Conservation (phyloP, 2,329 filamentous ascomycete species). For the Exserohilum rostratum region DNA sequence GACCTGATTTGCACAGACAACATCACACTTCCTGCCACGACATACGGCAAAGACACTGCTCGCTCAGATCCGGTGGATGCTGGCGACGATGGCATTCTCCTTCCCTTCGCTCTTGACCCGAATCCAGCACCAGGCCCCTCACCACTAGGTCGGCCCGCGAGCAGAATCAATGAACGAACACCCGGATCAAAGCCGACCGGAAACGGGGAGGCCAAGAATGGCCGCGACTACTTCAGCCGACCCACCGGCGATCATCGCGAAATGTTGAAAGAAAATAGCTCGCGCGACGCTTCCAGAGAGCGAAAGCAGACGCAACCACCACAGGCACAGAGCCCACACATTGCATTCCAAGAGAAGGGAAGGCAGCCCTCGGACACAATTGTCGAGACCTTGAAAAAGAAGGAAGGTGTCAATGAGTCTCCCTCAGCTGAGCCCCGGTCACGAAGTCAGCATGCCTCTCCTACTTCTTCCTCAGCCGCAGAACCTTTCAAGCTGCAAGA, state of each 20-base stretch:
- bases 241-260: slow-evolving; percentile 49
- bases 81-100: slow-evolving; percentile 62
- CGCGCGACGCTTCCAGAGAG: slow-evolving; percentile 55
- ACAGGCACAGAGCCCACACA: slow-evolving; percentile 73
- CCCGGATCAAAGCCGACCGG: slow-evolving; percentile 22
- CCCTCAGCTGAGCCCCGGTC: slow-evolving; percentile 57
- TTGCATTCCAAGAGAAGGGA: slow-evolving; percentile 86
- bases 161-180: slow-evolving; percentile 36
- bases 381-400: slow-evolving; percentile 59
- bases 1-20: slow-evolving; percentile 55
- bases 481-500: slow-evolving; percentile 77
- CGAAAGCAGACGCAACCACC: slow-evolving; percentile 25
- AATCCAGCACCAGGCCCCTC: slow-evolving; percentile 53
- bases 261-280: slow-evolving; percentile 49
- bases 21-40: slow-evolving; percentile 73
- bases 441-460: slow-evolving; percentile 46
- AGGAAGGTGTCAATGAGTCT: slow-evolving; percentile 41
- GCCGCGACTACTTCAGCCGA: slow-evolving; percentile 54
- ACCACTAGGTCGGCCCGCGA: slow-evolving; percentile 43
- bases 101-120: slow-evolving; percentile 60
- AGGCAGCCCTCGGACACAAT: slow-evolving; percentile 68
- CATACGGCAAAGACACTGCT: slow-evolving; percentile 74
- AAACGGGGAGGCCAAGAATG: slow-evolving; percentile 34
- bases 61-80: slow-evolving; percentile 70
- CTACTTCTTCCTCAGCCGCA: slow-evolving; percentile 38